Conservation (phyloP, 352 stramenopile species). For the Phytophthora fragariaefolia region DNA sequence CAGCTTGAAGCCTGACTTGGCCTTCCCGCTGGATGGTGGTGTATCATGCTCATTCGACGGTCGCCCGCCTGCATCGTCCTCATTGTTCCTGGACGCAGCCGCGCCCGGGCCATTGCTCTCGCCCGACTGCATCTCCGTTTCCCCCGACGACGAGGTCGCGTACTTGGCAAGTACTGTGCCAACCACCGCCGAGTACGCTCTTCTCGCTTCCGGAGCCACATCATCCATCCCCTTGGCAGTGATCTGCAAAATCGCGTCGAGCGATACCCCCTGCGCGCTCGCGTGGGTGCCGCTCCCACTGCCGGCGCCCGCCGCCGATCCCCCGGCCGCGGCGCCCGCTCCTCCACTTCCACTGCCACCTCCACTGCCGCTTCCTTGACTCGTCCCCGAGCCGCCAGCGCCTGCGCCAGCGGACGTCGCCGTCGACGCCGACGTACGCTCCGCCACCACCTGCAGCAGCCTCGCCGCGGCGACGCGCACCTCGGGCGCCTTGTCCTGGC, state of each 20-base stretch:
- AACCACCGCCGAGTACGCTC: constrained; percentile 69
- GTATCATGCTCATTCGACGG: constrained; percentile 35
- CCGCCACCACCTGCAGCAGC: constrained; percentile 70
- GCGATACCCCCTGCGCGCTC: constrained; percentile 43
- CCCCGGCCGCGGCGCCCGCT: constrained; percentile 18
- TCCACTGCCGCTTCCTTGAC: constrained; percentile 25
- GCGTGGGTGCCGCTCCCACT: constrained; percentile 29
- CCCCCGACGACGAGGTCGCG: constrained; percentile 49
- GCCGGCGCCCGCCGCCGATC: constrained; percentile 16
- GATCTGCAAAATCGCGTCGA: constrained; percentile 77
- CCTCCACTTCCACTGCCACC: constrained; percentile 29
- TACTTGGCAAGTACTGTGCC: constrained; percentile 85
- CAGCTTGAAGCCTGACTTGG: constrained; percentile 80
- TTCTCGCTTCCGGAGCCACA: constrained; percentile 59
- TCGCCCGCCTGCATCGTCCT: constrained; percentile 41
- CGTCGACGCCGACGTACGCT: constrained; percentile 46
- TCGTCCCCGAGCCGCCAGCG: constrained; percentile 14
- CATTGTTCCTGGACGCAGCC: constrained; percentile 24
- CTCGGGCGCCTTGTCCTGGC: constrained; percentile 82
- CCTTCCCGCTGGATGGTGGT: constrained; percentile 39
- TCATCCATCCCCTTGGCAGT: constrained; percentile 85
- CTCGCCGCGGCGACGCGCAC: constrained; percentile 66
- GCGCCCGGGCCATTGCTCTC: constrained; percentile 18
- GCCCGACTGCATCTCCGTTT: constrained; percentile 50
- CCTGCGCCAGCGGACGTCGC: constrained; percentile 16